Evolutionary conservation across 768 basidiomycete species (phyloP), one percentile per base, ranked within the genome.

Genomic region (Russula griseocarnosa): DNA sequence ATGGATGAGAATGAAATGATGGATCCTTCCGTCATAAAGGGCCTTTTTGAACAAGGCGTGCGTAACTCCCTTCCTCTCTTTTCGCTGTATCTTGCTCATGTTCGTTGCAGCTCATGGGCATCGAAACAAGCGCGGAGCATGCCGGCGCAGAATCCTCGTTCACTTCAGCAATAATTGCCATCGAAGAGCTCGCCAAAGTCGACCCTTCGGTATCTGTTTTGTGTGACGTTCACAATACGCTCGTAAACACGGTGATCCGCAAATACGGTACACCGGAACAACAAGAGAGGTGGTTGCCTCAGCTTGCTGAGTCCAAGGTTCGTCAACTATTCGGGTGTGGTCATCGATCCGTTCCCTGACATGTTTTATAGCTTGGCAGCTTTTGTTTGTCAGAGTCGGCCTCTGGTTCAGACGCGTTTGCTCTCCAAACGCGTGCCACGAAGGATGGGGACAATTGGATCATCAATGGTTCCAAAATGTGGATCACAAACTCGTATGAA

Each of bases 1-100:
- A 99, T 99, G 97, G 97, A 99, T 71, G 97, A 99, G 81, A 90
- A 87, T 60, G 96, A 99, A 76, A 77, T 74, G 61, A 98, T 99
- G 96, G 94, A 98, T 73, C 85, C 91, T 1, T 81, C 77, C 0
- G 74, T 99, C 66, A 92, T 98, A 71, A 80, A 89, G 70, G 92
- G 86, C 0, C 81, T 98, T 14, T 99, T 98, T 66, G 94, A 97
- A 55, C 94, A 97, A 76, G 97, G 97, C 20, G 94, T 96, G 72
- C 70, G 90, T 44, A 42, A 47, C 11, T 38, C 42, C 44, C 47
- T 14, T 16, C 32, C 13, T 44, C 32, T 16, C 40, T 61, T 36
- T 18, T 54, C 20, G 20, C 60, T 49, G 26, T 42, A 44, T 55
- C 50, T 34, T 32, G 46, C 47, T 63, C 47, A 55, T 42, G 22